Conservation (phyloP, 352 stramenopile genomes). For the Phytopythium mirpurense region DNA sequence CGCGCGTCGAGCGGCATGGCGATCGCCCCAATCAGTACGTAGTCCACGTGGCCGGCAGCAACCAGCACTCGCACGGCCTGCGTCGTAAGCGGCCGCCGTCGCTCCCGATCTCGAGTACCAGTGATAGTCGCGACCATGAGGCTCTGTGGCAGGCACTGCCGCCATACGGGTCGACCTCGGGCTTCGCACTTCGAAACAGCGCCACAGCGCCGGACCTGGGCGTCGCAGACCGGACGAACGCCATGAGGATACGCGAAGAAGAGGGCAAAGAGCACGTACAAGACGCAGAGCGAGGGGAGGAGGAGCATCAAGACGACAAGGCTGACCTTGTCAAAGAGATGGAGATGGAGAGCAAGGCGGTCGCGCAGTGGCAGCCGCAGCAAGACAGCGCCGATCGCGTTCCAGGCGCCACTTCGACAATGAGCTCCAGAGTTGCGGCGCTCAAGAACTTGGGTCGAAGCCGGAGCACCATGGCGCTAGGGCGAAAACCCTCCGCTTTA, state of each 20-base stretch:
- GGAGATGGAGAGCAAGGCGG: background rate
- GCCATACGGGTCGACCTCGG: slow-evolving; percentile 5
- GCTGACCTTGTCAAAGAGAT: background rate
- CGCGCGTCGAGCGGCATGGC: slow-evolving; percentile 34
- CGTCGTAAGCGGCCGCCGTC: slow-evolving; percentile 35
- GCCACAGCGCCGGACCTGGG: background rate
- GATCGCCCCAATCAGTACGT: slow-evolving; percentile 68
- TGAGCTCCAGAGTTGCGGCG: background rate
- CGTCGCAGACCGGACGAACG: background rate
- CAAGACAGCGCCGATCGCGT: background rate
- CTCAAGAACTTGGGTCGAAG: slow-evolving; percentile 7
- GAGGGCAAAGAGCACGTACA: background rate
- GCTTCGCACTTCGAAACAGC: slow-evolving; percentile 1
- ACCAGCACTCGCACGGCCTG: slow-evolving; percentile 5
- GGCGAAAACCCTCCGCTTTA: background rate
- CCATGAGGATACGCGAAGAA: slow-evolving; percentile 2
- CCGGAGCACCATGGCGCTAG: slow-evolving; percentile 1
- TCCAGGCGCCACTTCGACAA: background rate
- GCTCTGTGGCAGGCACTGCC: slow-evolving; percentile 4
- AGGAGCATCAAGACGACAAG: background rate
- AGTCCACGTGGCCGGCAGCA: slow-evolving; percentile 39
- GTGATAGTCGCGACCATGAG: background rate
- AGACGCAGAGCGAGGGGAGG: background rate
- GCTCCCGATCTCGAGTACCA: background rate
- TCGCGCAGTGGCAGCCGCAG: background rate